A percentile compares a stretch with the other conserved stretches of the same genome.
These are phyloP conservation scores for Thermochaetoides dissita DNA, from an alignment of 2,329 filamentous ascomycete genomes.

Conservation along the genomic window DNA sequence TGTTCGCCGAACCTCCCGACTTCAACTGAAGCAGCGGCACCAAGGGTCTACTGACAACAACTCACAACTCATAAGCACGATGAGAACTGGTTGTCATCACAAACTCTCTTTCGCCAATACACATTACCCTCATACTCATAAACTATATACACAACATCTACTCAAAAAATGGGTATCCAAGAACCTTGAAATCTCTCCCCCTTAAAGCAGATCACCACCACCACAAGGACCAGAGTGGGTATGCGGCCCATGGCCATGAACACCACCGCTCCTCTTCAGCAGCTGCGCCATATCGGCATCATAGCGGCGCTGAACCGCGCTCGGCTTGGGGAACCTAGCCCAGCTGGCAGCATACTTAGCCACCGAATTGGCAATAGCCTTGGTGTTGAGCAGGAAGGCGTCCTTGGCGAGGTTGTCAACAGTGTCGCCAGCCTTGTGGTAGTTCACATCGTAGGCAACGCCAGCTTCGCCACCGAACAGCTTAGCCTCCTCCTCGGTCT, in stretches of 20 bases:
- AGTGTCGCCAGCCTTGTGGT: conserved; percentile 31
- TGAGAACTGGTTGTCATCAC: too few species aligned
- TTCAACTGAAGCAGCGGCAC: too few species aligned
- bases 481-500: conserved; percentile 37
- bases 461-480: conserved; percentile 50
- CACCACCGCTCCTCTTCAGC: conserved; percentile 5
- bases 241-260: conserved; percentile 8
- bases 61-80: too few species aligned
- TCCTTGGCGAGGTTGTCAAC: conserved; percentile 23
- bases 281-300: conserved; percentile 9
- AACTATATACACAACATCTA: too few species aligned
- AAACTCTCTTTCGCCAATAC: too few species aligned
- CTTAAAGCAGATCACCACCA: conserved; percentile 1
- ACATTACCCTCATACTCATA: too few species aligned
- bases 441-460: conserved; percentile 31
- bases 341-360: conserved; percentile 28
- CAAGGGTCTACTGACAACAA: too few species aligned
- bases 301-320: conserved; percentile 6
- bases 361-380: conserved; percentile 28
- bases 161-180: too few species aligned
- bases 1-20: too few species aligned
- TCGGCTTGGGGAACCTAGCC: conserved; percentile 19
- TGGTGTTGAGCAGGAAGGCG: conserved; percentile 31
- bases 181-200: too few species aligned
- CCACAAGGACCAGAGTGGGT: conserved; percentile 13